phyloP scores from a whole-genome alignment of 2,329 filamentous ascomycete species.

The Sporothrix pseudoabietina region DNA sequence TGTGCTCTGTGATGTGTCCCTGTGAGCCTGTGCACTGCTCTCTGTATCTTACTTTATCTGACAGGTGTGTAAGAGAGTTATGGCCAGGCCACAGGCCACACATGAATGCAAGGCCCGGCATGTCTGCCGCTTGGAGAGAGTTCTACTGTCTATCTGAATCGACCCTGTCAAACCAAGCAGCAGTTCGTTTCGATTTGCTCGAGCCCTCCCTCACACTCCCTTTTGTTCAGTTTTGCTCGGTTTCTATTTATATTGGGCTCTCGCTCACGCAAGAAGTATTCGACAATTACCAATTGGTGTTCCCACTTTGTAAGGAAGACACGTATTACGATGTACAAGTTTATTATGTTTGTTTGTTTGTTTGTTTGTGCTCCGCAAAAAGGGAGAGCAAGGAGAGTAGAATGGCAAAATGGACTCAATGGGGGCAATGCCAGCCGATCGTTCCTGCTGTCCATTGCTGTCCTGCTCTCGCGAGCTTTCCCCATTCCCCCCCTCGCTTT shows the following conservation, averaged over 20 bases:
- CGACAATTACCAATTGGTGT: not conserved
- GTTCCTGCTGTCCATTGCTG: not conserved
- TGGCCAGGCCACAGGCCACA: slow-evolving; percentile 10
- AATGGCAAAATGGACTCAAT: not conserved
- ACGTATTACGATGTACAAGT: slow-evolving; percentile 18
- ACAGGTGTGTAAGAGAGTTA: not conserved
- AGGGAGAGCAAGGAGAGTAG: slow-evolving; percentile 3
- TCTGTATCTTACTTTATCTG: not conserved
- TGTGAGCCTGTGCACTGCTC: not conserved
- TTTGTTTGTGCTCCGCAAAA: slow-evolving; percentile 4
- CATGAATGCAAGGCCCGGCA: not conserved
- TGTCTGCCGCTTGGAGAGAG: not conserved
- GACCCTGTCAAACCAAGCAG: not conserved
- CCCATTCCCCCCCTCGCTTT: slow-evolving; percentile 13
- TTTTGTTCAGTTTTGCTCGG: not conserved
- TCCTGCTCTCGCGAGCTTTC: slow-evolving; percentile 19
- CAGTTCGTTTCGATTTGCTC: slow-evolving; percentile 14
- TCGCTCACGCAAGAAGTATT: not conserved
- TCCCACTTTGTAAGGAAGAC: not conserved
- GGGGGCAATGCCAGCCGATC: not conserved
- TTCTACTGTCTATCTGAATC: not conserved
- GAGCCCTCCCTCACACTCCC: not conserved
- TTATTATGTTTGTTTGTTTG: not conserved
- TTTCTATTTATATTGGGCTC: not conserved
- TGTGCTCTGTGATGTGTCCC: not conserved